Base-by-base conservation (phyloP, 495 filamentous ascomycete genomes). In the Poronia punctata region DNA sequence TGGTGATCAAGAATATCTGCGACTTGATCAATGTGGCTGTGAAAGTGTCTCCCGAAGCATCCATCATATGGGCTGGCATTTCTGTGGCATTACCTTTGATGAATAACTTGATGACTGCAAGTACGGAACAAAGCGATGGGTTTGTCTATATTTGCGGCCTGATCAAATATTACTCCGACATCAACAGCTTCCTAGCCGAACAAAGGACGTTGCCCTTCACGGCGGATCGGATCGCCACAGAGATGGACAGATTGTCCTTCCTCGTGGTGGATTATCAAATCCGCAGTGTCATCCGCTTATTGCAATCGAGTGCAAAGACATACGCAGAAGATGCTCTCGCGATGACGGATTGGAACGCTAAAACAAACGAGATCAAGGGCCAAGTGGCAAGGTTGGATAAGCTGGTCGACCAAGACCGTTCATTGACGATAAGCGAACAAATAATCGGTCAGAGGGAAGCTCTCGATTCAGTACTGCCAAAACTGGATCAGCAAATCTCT, bases 261-360 rank as follows among this genome's bases (percentile, higher is more conserved):
- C n/a, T n/a, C n/a, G n/a, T n/a, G n/a, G 27, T 60, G n/a, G 29
- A 44, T n/a, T 60, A 58, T 16, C 57, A 60, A 22, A 23, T 56
- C 5, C 26, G 20, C 12, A 56, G 43, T 35, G 49, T 56, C 27
- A 30, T 58, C 3, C 49, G 57, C 19, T 51, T 55, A 34, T 55
- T 45, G 18, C 19, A 34, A 22, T 35, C n/a, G 2, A 3, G 43
- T 2, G 16, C 40, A 2, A 28, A 16, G 15, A 35, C 23, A 11
- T 47, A 42, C n/a, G 9, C 14, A 0, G 10, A 19, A 0, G 50
- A 47, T 9, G 12, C 34, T 1, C 6, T 43, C 14, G 29, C 3
- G 11, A 19, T 17, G 1, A 25, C 26, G 2, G 22, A 40, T 27
- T 54, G 50, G 50, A 7, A 29, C 0, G 7, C 35, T 3, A 38